phyloP scores from a whole-genome alignment of 2,329 filamentous ascomycete species.

The Xylariaceae sp. region DNA sequence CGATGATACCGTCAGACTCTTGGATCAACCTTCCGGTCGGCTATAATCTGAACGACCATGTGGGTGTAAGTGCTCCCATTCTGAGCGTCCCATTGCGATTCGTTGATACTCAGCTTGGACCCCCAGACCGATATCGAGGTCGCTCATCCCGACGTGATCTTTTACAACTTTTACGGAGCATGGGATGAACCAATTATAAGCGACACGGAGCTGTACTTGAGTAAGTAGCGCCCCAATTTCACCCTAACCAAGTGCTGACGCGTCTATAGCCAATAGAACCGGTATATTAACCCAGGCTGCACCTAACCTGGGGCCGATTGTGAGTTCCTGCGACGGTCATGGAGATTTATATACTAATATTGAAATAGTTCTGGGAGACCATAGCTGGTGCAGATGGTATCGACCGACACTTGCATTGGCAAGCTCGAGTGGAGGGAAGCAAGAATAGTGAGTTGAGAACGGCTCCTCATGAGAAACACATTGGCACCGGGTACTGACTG shows the following conservation, averaged over 20 bases:
- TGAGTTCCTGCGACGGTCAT: slow-evolving; percentile 28
- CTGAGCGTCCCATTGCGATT: too few relatives aligned
- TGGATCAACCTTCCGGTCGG: slow-evolving; percentile 63
- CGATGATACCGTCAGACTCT: slow-evolving; percentile 50
- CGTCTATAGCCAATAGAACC: slow-evolving; percentile 33
- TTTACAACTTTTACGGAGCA: slow-evolving; percentile 67
- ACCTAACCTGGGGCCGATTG: slow-evolving; percentile 63
- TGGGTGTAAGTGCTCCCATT: slow-evolving; percentile 39
- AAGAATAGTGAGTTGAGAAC: slow-evolving; percentile 17
- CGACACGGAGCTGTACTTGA: slow-evolving; percentile 49
- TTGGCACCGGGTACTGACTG: background rate
- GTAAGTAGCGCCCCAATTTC: slow-evolving; percentile 23
- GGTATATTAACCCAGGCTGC: slow-evolving; percentile 62
- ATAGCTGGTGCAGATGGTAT: slow-evolving; percentile 59
- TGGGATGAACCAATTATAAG: slow-evolving; percentile 50
- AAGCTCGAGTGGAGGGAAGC: slow-evolving; percentile 58
- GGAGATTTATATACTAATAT: background rate
- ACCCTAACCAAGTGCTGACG: background rate
- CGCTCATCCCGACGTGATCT: slow-evolving; percentile 47
- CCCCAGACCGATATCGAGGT: slow-evolving; percentile 48
- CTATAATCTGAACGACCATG: slow-evolving; percentile 59
- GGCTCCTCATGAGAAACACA: too few relatives aligned
- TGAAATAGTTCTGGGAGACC: slow-evolving; percentile 52
- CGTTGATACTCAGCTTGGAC: background rate
- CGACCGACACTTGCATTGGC: slow-evolving; percentile 65